A percentile compares a stretch with the other conserved stretches of the same genome.
Conservation (phyloP, 2,329 filamentous ascomycete species). For the Trichoderma koningii region DNA sequence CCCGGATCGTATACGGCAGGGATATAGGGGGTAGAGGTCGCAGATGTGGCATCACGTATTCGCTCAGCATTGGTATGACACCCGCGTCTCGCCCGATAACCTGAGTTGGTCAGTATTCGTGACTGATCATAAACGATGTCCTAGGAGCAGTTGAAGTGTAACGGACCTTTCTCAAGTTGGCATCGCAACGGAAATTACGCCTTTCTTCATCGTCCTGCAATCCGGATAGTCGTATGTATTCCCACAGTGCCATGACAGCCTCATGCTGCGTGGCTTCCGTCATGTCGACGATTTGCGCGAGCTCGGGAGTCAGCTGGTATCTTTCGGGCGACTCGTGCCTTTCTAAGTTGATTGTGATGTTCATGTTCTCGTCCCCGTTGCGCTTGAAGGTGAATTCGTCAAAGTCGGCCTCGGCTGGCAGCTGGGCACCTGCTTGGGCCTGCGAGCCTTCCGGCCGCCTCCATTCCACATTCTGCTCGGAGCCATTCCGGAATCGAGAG, state of each 20-base stretch:
- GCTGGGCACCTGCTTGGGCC: conserved; percentile 43
- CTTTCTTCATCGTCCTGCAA: conserved; percentile 95
- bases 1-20: conserved; percentile 88
- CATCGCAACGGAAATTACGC: conserved; percentile 87
- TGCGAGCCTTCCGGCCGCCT: conserved; percentile 70
- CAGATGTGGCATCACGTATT: conserved; percentile 78
- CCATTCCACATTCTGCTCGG: conserved; percentile 74
- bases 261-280: conserved; percentile 84
- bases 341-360: conserved; percentile 83
- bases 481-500: conserved; percentile 57
- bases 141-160: not conserved
- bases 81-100: conserved; percentile 74
- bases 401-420: conserved; percentile 71
- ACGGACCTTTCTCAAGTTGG: conserved; percentile 72
- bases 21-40: conserved; percentile 77
- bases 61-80: conserved; percentile 81
- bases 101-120: conserved; percentile 44
- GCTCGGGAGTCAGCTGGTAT: conserved; percentile 73
- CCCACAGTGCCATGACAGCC: conserved; percentile 89
- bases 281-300: conserved; percentile 84
- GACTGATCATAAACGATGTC: not conserved
- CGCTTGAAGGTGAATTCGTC: conserved; percentile 91
- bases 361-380: conserved; percentile 87
- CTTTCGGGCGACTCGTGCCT: conserved; percentile 85
- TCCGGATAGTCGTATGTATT: conserved; percentile 84